Conservation (phyloP, 306 rosid species). For the Dalbergia cultrata region DNA sequence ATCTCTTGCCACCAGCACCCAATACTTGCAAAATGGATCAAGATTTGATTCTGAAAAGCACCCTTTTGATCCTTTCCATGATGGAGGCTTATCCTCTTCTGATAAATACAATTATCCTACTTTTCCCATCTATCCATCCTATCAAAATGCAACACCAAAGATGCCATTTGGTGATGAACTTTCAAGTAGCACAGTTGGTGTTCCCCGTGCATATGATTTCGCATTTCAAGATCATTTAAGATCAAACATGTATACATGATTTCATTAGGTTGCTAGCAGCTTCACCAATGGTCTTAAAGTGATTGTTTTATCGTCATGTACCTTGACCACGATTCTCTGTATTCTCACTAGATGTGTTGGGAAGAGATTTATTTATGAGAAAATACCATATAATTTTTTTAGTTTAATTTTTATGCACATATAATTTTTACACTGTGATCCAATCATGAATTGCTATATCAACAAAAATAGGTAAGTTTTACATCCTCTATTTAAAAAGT, state of each 20-base stretch:
- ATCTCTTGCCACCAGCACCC: conserved; percentile 36
- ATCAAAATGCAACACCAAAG: conserved; percentile 50
- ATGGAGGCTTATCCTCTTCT: conserved; percentile 55
- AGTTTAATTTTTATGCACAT: neutral
- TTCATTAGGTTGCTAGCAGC: conserved; percentile 50
- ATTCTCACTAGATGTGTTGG: conserved; percentile 35
- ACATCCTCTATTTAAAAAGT: too few relatives aligned
- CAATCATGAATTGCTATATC: neutral
- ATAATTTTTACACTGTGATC: neutral
- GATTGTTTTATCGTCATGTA: conserved; percentile 45
- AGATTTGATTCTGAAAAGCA: conserved; percentile 51
- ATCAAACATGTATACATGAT: conserved; percentile 61
- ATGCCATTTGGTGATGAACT: conserved; percentile 53
- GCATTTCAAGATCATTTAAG: conserved; percentile 61
- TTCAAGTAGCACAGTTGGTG: conserved; percentile 50
- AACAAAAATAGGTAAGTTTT: too few relatives aligned
- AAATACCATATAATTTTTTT: conserved; percentile 1
- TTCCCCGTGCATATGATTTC: conserved; percentile 54
- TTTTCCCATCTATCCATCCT: conserved; percentile 53
- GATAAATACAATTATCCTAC: conserved; percentile 50
- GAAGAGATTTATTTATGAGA: conserved; percentile 37
- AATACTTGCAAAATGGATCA: conserved; percentile 52
- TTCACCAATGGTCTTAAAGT: conserved; percentile 30
- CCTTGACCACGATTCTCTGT: conserved; percentile 40
- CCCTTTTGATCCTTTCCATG: conserved; percentile 51